Evolutionary conservation across 1,284 basidiomycete species (phyloP).

Genomic region (Trichosporon asahii): DNA sequence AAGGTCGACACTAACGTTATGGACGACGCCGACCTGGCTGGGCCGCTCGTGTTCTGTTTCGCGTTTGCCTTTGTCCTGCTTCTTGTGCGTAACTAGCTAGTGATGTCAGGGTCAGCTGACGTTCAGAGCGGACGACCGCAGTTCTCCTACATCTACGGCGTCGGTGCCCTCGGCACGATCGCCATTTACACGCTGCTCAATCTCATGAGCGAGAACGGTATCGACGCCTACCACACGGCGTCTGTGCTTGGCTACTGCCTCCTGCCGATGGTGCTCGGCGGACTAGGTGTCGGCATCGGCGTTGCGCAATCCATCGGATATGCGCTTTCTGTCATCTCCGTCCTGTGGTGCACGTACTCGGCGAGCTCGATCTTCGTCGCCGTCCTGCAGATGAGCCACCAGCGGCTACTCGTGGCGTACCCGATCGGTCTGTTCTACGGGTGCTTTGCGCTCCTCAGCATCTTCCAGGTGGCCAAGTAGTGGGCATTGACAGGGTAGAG

Average conservation of each 20-base stretch:
- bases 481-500: constrained; percentile 14
- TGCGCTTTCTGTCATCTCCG: constrained; percentile 70
- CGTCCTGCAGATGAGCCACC: constrained; percentile 87
- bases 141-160: constrained; percentile 98
- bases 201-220: constrained; percentile 91
- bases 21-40: constrained; percentile 98
- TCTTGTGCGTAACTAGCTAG: constrained; percentile 62
- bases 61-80: constrained; percentile 89
- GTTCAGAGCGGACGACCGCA: constrained; percentile 92
- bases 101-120: background rate
- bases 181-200: constrained; percentile 95
- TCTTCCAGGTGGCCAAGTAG: constrained; percentile 48
- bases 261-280: constrained; percentile 91
- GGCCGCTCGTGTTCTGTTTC: constrained; percentile 87
- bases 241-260: constrained; percentile 97
- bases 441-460: constrained; percentile 81
- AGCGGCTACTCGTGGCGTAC: constrained; percentile 87
- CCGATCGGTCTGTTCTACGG: constrained; percentile 87
- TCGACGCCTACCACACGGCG: constrained; percentile 93
- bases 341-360: constrained; percentile 92
- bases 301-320: constrained; percentile 83
- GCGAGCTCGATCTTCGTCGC: constrained; percentile 92
- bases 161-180: constrained; percentile 88
- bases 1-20: constrained; percentile 90
- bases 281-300: constrained; percentile 79